Evolutionary conservation across 2,329 filamentous ascomycete genomes (phyloP), one percentile per base, ranked within the genome.

Genomic region (Clonostachys sp.): DNA sequence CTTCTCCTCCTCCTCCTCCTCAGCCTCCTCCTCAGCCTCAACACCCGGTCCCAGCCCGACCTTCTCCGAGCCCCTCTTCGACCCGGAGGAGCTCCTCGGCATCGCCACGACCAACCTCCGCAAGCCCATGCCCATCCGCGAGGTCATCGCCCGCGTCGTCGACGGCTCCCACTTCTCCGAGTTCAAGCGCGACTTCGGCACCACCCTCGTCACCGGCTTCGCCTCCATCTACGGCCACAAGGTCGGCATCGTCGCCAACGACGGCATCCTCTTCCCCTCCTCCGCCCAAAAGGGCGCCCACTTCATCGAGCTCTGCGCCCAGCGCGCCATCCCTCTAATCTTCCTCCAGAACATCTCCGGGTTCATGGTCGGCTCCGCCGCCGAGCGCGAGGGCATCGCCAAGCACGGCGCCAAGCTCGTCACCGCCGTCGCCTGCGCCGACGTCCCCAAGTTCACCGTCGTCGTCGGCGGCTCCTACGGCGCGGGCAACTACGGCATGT

Each of bases 401-500:
- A 97, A 97, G 77, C 95, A 97, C 61, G 94, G 94, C 39, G 94
- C 94, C 6, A 97, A 99, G 71, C 82, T 99, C 16, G 94, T 97
- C 30, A 95, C 91, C 4, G 94, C 92, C 8, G 94, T 97, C 12
- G 89, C 91, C 9, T 96, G 91, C 62, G 91, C 92, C 5, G 83
- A 94, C 55, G 92, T 97, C 40, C 92, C 94, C 55, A 97, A 99
- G 67, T 92, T 97, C 62, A 99, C 94, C 1, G 89, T 99, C 14
- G 89, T 99, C 1, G 86, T 96, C n/a, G 94, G 94, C 20, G 88
- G 87, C 33, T 91, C 86, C 64, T 94, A 94, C 54, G 92, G 92
- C 49, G 92, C 92, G 8, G 94, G 94, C 5, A 99, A 97, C 67
- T 99, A 99, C 63, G 94, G 92, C 58, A 99, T 99, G 94, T 97